These are phyloP conservation scores for Gossypium davidsonii DNA, from an alignment of 441 rosid genomes.

Conservation along the genomic window DNA sequence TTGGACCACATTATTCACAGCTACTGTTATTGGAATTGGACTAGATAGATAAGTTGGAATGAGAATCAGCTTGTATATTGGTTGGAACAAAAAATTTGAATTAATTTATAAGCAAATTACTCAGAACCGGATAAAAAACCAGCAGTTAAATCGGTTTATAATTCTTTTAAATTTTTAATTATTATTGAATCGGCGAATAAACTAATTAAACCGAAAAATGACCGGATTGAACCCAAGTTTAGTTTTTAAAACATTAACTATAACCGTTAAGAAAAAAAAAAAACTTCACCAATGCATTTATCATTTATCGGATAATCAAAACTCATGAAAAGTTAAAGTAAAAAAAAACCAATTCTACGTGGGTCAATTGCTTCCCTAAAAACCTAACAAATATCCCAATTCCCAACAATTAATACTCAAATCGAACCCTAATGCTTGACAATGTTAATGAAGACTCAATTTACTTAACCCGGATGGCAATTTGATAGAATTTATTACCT, in stretches of 20 bases:
- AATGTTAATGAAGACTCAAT: too few relatives aligned
- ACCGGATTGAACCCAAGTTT: rapidly evolving
- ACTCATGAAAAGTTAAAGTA: neutral
- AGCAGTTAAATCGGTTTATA: too few relatives aligned
- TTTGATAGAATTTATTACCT: neutral
- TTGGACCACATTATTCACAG: conserved; percentile 28
- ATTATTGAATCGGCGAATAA: too few relatives aligned
- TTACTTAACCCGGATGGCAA: neutral
- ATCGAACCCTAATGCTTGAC: too few relatives aligned
- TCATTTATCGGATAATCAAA: neutral
- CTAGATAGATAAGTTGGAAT: too few relatives aligned
- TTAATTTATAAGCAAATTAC: too few relatives aligned
- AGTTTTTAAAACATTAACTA: too few relatives aligned
- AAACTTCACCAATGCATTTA: conserved; percentile 1
- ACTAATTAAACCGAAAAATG: too few relatives aligned
- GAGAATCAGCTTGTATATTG: rapidly evolving
- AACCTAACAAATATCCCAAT: neutral
- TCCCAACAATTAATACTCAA: neutral
- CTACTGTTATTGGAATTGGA: too few relatives aligned
- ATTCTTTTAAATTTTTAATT: too few relatives aligned
- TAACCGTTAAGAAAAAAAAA: neutral
- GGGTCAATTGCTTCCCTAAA: neutral
- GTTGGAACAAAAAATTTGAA: too few relatives aligned
- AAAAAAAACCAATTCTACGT: neutral
- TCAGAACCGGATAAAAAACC: rapidly evolving